Percentiles rank a stretch among this genome's conserved stretches.
Conservation (phyloP, 768 basidiomycete genomes). For the Mycena epipterygia region DNA sequence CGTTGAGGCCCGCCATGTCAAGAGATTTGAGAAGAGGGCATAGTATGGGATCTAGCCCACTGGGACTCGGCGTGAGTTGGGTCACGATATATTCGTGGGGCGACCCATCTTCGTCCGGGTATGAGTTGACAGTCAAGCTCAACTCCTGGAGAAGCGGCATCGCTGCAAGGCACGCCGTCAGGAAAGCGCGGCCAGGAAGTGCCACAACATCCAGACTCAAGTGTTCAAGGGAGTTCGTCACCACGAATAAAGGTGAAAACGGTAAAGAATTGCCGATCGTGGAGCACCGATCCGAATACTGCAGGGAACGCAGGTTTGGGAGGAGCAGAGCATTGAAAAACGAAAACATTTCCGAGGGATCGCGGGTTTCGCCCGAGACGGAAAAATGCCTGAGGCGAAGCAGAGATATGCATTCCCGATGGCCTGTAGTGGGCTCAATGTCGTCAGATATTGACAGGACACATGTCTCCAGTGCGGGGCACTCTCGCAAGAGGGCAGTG, state of each 20-base stretch:
- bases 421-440: too few species aligned
- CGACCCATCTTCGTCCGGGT: not conserved
- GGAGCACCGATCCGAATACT: not conserved
- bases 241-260: not conserved
- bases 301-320: not conserved
- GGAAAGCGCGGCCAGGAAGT: not conserved
- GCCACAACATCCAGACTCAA: not conserved
- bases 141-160: not conserved
- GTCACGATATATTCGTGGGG: not conserved
- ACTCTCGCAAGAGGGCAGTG: not conserved
- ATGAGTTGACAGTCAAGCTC: not conserved
- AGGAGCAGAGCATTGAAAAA: not conserved
- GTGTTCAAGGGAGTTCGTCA: not conserved
- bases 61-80: not conserved
- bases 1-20: not conserved
- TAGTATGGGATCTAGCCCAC: not conserved
- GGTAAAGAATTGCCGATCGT: not conserved
- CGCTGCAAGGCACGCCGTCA: not conserved
- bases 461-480: not conserved
- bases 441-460: too few species aligned
- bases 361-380: not conserved
- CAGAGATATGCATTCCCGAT: not conserved
- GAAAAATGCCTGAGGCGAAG: not conserved
- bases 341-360: not conserved
- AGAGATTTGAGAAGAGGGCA: not conserved